Base-by-base conservation (phyloP, 768 basidiomycete species). In the Sporobolomyces phaffii region DNA sequence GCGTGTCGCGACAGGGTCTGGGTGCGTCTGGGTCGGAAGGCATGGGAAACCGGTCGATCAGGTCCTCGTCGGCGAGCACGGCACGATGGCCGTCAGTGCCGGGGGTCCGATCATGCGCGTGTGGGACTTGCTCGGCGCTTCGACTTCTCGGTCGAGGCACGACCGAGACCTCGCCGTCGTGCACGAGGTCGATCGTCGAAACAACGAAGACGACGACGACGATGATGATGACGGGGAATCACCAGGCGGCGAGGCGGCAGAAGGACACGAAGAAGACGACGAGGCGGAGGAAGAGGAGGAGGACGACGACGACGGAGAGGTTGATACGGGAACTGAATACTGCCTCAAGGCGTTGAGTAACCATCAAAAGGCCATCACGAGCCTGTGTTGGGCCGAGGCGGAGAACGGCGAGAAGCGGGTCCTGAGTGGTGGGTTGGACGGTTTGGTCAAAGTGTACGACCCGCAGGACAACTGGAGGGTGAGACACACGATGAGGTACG, bases 361-460 rank as follows among this genome's bases (percentile, higher is more conserved):
- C 79, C 96, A 99, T 76, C 94, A 98, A 79, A 99, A 99, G 80
- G 92, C 96, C 4, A 84, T 99, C 62, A 98, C 94, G 0, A 84
- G 90, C 20, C 82, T 96, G 47, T 72, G 72, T 57, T 65, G 64
- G 70, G 71, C 64, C n/a, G 65, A 70, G 58, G 50, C 61, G n/a
- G 63, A 67, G 87, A 91, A 75, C 75, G 87, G 34, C 54, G 85
- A 88, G 31, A 84, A 85, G 71, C 84, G 92, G 41, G 82, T 98
- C 3, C 81, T 99, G 50, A 91, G 90, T 1, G 96, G 91, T 34
- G 86, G 89, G 47, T 81, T 99, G 68, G 96, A 99, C 77, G 92
- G 94, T 72, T 89, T 99, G 88, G 90, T 98, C 64, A 99, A 99
- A 79, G 93, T 97, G 38, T 99, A 98, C 79, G 94, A 98, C 78